These are phyloP conservation scores for Eutrema yunnanense DNA, from an alignment of 345 rosid species.

Conservation along the genomic window DNA sequence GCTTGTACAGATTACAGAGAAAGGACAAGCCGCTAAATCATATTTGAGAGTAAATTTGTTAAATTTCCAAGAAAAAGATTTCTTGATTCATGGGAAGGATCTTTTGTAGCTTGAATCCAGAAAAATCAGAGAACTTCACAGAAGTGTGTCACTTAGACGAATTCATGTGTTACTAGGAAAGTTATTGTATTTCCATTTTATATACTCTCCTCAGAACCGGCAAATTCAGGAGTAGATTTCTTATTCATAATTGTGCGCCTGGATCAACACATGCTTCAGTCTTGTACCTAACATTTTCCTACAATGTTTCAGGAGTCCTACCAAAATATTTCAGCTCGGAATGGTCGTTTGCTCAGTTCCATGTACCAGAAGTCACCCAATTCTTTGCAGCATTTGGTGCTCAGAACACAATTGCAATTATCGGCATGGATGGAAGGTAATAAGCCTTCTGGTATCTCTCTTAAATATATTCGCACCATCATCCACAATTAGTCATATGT, in stretches of 20 bases:
- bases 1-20: background rate
- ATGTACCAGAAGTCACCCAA: slow-evolving; percentile 62
- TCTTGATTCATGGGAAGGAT: background rate
- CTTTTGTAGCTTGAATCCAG: background rate
- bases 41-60: background rate
- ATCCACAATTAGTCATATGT: background rate
- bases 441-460: background rate
- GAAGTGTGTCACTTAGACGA: background rate
- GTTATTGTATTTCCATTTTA: background rate
- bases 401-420: slow-evolving; percentile 59
- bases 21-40: background rate
- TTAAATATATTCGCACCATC: background rate
- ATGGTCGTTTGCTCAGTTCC: slow-evolving; percentile 94
- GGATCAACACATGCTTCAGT: background rate
- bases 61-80: background rate
- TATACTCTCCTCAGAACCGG: background rate
- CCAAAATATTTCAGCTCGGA: slow-evolving; percentile 97
- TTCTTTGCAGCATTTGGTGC: slow-evolving; percentile 83
- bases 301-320: slow-evolving; percentile 52
- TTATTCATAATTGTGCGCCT: background rate
- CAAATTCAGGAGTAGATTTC: background rate
- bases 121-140: background rate
- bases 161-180: background rate
- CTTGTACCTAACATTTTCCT: background rate
- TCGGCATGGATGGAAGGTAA: slow-evolving; percentile 90